A percentile compares a stretch with the other conserved stretches of the same genome.
These are phyloP conservation scores for Larix kaempferi DNA, from an alignment of 75 land plant genomes.

Conservation along the genomic window DNA sequence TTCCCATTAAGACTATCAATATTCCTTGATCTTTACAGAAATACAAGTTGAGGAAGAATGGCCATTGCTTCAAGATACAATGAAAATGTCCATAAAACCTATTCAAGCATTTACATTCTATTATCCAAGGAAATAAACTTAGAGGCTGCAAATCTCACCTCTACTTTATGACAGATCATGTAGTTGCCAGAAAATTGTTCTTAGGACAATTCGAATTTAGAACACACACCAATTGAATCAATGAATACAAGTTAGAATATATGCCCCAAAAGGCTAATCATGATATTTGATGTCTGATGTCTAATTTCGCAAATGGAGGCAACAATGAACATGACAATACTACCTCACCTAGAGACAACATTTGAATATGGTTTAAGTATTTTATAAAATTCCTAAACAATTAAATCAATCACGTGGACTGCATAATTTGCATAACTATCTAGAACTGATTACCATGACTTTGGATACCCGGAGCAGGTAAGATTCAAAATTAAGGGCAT, in stretches of 20 bases:
- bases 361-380: neutral
- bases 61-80: conserved; percentile 82
- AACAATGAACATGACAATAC: neutral
- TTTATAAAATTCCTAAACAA: neutral
- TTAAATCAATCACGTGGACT: neutral
- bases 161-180: neutral
- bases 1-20: conserved; percentile 84
- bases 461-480: neutral
- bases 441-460: neutral
- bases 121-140: neutral
- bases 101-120: neutral
- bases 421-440: neutral
- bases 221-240: neutral
- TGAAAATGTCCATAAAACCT: conserved; percentile 94
- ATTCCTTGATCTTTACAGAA: conserved; percentile 74
- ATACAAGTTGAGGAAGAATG: conserved; percentile 80
- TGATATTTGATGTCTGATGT: neutral
- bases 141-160: neutral
- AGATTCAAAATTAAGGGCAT: neutral
- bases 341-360: neutral
- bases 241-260: neutral
- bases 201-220: neutral
- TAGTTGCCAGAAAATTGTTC: neutral
- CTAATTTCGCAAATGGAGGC: neutral
- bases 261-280: neutral